A percentile compares a stretch with the other conserved stretches of the same genome.
Evolutionary conservation across 495 filamentous ascomycete genomes (phyloP).

Genomic region (Xylaria sp.): DNA sequence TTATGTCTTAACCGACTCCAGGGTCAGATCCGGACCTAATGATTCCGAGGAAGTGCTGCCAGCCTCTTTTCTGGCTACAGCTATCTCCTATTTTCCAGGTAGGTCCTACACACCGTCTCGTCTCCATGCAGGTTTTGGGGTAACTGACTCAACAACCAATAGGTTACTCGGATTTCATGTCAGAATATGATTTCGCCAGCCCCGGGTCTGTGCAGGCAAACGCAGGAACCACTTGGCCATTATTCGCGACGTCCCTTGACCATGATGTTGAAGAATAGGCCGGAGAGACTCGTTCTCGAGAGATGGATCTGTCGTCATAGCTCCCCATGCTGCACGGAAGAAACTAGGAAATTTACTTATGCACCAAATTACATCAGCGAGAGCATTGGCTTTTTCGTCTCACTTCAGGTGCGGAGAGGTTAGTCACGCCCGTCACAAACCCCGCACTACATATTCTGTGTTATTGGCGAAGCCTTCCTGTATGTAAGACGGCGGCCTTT

Average conservation of each 20-base stretch:
- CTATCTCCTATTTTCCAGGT: conserved; percentile 14
- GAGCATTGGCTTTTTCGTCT: not conserved
- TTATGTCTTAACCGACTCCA: not conserved
- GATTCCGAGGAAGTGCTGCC: not conserved
- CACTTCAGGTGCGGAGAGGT: not conserved
- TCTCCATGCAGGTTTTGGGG: not conserved
- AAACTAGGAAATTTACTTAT: too few relatives aligned
- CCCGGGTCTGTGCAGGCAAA: not conserved
- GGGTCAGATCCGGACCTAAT: conserved; percentile 3
- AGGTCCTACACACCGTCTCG: not conserved
- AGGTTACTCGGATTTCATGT: conserved; percentile 8
- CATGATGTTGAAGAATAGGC: not conserved
- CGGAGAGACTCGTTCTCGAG: not conserved
- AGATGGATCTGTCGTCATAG: not conserved
- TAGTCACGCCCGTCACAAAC: not conserved
- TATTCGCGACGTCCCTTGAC: not conserved
- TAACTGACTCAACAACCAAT: not conserved
- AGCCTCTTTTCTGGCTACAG: not conserved
- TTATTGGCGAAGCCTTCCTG: not conserved
- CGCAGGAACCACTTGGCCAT: not conserved
- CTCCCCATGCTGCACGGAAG: not conserved
- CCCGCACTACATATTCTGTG: not conserved
- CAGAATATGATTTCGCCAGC: conserved; percentile 5
- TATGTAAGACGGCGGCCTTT: not conserved
- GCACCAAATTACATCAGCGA: not conserved